Percentiles rank a stretch among this genome's conserved stretches.
These are phyloP conservation scores for Fusarium virguliforme DNA, from an alignment of 2,329 filamentous ascomycete species.

Conservation along the genomic window DNA sequence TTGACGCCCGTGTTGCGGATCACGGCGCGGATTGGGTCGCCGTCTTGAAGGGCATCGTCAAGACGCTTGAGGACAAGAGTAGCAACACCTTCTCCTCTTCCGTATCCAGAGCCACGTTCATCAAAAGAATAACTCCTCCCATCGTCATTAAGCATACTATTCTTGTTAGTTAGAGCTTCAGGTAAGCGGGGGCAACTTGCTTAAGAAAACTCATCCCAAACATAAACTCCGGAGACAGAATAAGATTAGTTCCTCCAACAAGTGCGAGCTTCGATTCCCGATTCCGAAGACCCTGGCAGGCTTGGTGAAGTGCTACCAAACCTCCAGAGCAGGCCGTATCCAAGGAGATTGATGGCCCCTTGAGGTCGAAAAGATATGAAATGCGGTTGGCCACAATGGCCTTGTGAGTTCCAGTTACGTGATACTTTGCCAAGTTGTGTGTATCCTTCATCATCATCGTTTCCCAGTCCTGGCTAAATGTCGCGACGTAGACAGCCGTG, in stretches of 20 bases:
- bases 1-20: background rate
- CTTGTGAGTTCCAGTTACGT: background rate
- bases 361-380: slow-evolving; percentile 2
- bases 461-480: background rate
- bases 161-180: background rate
- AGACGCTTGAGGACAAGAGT: background rate
- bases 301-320: background rate
- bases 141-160: slow-evolving; percentile 3
- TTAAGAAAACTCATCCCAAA: slow-evolving; percentile 3
- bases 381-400: background rate
- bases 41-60: background rate
- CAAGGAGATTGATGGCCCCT: background rate
- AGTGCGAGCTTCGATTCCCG: background rate
- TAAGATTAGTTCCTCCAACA: background rate
- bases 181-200: background rate
- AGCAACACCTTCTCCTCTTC: background rate
- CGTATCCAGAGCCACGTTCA: background rate
- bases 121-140: background rate
- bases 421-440: background rate
- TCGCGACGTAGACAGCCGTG: background rate
- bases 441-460: background rate
- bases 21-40: background rate
- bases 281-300: background rate
- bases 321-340: background rate
- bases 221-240: slow-evolving; percentile 6